Evolutionary conservation across 805 yeast species (phyloP), one percentile per base, ranked within the genome.

Genomic region (Spencermartinsiella europaea): DNA sequence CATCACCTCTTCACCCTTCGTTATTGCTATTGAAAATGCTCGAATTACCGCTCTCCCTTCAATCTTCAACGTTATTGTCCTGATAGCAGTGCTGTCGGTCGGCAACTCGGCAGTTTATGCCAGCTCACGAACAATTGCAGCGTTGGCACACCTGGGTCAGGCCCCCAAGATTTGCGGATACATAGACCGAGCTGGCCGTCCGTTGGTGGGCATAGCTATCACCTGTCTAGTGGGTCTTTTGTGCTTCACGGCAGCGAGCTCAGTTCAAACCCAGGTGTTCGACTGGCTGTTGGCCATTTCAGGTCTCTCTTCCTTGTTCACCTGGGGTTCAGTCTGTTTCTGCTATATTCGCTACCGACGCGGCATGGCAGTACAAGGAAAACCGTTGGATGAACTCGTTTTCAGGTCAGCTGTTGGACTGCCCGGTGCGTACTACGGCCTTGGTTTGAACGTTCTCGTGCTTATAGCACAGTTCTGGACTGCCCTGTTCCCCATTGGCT

Each of bases 391-490:
- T 48, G 93, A 86, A 64, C 69, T 86, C 42, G 73, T 82, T 0
- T 87, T 77, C 66, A 72, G 70, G 39, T 75, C 95, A 3, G 83
- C 80, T 48, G 70, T 75, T 34, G 95, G 95, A 55, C 65, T 81
- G 25, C 67, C 62, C 55, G 95, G 95, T 40, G 81, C 95, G 0
- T 63, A 61, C 50, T 76, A 75, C 61, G 95, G 93, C 45, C 58
- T 77, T 15, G 48, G 66, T 21, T 66, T 88, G 59, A 80, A 80
- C 62, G 34, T 74, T 27, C 63, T 83, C 46, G 80, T 86, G 51
- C 70, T 88, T 49, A 68, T 77, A 47, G 86, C 89, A 25, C 90
- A 85, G 67, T 85, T 87, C 72, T 87, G 91, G 87, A 73, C 82
- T 48, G 90, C 93, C 4, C 67, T 84, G 36, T 85, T 73, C 73